Base-by-base conservation (phyloP, 2,329 filamentous ascomycete genomes). In the Neofusicoccum sp. region DNA sequence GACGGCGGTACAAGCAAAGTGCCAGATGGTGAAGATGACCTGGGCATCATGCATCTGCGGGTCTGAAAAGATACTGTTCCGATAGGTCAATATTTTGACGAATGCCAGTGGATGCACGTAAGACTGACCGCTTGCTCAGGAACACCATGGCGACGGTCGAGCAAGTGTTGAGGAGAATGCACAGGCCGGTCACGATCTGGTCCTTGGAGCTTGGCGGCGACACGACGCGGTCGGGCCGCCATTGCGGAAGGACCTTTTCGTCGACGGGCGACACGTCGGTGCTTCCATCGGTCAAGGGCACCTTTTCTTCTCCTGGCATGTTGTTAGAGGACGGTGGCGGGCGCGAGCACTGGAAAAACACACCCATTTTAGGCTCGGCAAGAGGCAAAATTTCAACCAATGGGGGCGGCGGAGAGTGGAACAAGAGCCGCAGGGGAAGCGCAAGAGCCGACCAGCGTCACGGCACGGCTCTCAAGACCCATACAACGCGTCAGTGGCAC, bases 21-120 rank as follows among this genome's bases (percentile, higher is more conserved):
- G 78, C 77, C 76, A 80, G 74, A 78, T 79, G 16, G 78, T 77
- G 47, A 80, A 78, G 65, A 76, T 74, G 61, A 79, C 73, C 66
- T 79, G 78, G 70, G 76, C 78, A 24, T 71, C 69, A 61, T 76
- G 74, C 61, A 80, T 70, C 63, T 79, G 77, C 43, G 70, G 64
- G 64, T 80, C 77, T 66, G 69, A 73, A 66, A 80, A 77, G 26
- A 78, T 76, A 53, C 77, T 79, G 20, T 26, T 3, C 6, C 4
- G 20, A 7, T 2, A 7, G 64, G 28, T 45, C n/a, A 48, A 9
- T 2, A 24, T 36, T 11, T 26, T 8, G 14, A 26, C n/a, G 6
- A 16, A 14, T 4, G 12, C 16, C n/a, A 31, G n/a, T 33, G 51
- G 68, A 41, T 73, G 78, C 76, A 14, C 5, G 8, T 20, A 9